These are phyloP conservation scores for Podila epicladia DNA, from an alignment of 192 early-diverging fungal species.

Conservation along the genomic window DNA sequence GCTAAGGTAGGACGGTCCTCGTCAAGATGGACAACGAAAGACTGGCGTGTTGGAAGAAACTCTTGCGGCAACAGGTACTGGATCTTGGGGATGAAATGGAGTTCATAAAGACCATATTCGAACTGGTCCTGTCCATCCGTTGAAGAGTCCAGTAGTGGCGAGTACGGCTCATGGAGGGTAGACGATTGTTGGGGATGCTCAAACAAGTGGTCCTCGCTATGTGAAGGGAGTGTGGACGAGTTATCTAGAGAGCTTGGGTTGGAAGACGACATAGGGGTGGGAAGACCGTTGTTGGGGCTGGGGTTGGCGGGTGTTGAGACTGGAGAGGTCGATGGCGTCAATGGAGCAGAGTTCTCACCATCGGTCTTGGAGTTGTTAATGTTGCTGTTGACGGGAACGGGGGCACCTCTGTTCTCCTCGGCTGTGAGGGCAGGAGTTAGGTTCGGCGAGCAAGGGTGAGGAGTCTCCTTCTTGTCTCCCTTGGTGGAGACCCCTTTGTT, in stretches of 20 bases:
- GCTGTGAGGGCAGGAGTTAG: not conserved
- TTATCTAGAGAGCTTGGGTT: not conserved
- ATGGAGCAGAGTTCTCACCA: not conserved
- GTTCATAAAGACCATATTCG: slow-evolving; percentile 45
- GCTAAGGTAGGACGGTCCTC: slow-evolving; percentile 44
- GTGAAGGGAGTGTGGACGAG: not conserved
- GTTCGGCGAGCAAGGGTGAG: not conserved
- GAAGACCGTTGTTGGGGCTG: not conserved
- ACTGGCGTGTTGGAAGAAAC: slow-evolving; percentile 37
- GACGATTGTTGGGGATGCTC: not conserved
- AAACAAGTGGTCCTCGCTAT: not conserved
- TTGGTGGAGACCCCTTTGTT: slow-evolving; percentile 1
- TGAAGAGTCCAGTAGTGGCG: slow-evolving; percentile 31
- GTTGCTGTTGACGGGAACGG: not conserved
- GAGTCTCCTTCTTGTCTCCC: not conserved
- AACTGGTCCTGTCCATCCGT: slow-evolving; percentile 48
- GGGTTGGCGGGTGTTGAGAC: not conserved
- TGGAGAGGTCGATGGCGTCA: not conserved
- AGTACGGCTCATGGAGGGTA: slow-evolving; percentile 35
- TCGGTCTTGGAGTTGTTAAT: not conserved
- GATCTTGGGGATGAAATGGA: slow-evolving; percentile 48
- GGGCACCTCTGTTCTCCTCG: not conserved
- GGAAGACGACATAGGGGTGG: not conserved
- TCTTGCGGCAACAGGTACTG: slow-evolving; percentile 33
- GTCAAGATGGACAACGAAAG: slow-evolving; percentile 44